Evolutionary conservation across 352 stramenopile genomes (phyloP).

Genomic region (Pythium brassicae): DNA sequence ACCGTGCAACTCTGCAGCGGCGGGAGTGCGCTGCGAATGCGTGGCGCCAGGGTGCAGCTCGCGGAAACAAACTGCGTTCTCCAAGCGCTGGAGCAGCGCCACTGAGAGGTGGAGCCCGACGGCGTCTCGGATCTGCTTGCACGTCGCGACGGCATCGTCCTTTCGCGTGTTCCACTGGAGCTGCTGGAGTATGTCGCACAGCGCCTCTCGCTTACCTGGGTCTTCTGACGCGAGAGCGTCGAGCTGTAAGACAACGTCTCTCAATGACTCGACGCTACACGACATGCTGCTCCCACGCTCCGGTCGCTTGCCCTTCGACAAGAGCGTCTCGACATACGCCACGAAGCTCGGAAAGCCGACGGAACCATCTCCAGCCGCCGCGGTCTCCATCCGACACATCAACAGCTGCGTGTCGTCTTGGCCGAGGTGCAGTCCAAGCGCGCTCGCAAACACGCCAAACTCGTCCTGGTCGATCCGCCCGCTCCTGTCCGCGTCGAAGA

Average conservation of each 20-base stretch:
- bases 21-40: too few relatives aligned
- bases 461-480: conserved; percentile 54
- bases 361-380: conserved; percentile 7
- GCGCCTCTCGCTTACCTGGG: conserved; percentile 16
- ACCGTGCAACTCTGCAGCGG: background rate
- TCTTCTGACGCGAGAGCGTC: conserved; percentile 7
- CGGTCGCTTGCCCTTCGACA: background rate
- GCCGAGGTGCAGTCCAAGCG: conserved; percentile 42
- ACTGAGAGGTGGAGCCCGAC: conserved; percentile 21
- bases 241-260: conserved; percentile 19
- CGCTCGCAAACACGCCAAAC: conserved; percentile 34
- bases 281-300: background rate
- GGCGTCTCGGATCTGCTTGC: conserved; percentile 24
- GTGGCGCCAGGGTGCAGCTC: conserved; percentile 19
- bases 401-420: conserved; percentile 32
- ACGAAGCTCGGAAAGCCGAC: conserved; percentile 27
- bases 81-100: conserved; percentile 31
- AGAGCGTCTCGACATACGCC: conserved; percentile 18
- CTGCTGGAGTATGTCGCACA: conserved; percentile 38
- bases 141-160: conserved; percentile 20
- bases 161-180: conserved; percentile 39
- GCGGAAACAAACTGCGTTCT: conserved; percentile 37
- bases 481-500: conserved; percentile 47
- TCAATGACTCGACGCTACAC: conserved; percentile 1
- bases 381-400: conserved; percentile 39